Evolutionary conservation across 345 rosid species (phyloP).

Genomic region (Clausena lansium): DNA sequence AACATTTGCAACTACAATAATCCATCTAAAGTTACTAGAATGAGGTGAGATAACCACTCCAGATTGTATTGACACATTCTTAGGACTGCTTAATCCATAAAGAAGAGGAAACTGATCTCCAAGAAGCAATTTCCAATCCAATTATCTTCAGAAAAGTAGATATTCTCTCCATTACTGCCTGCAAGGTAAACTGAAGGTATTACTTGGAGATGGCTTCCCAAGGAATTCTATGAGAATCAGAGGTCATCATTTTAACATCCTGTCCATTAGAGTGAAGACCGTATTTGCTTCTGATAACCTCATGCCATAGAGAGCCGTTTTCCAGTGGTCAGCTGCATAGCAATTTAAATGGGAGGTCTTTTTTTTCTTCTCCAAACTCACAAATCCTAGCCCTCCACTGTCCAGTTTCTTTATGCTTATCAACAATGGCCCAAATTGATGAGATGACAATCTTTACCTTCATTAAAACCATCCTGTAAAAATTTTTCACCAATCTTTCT

Average conservation of each 20-base stretch:
- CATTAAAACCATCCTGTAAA: not conserved
- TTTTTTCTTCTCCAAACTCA: not conserved
- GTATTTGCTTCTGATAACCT: not conserved
- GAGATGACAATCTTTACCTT: not conserved
- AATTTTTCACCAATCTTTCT: not conserved
- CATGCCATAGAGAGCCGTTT: not conserved
- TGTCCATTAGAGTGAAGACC: not conserved
- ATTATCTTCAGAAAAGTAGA: not conserved
- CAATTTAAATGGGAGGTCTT: not conserved
- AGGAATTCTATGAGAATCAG: not conserved
- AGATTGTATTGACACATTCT: not conserved
- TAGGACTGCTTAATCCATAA: not conserved
- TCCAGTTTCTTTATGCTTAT: not conserved
- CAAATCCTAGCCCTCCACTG: too few relatives aligned
- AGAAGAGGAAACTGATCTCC: not conserved
- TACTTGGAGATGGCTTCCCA: not conserved
- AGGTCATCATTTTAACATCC: not conserved
- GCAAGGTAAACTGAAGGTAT: not conserved
- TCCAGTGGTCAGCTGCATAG: not conserved
- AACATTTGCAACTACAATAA: not conserved
- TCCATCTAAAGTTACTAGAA: not conserved
- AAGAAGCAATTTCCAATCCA: not conserved
- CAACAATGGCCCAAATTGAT: not conserved
- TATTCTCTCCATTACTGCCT: not conserved
- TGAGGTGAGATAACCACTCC: not conserved